phyloP scores from a whole-genome alignment of 345 rosid species.

The Pugionium dolabratum region DNA sequence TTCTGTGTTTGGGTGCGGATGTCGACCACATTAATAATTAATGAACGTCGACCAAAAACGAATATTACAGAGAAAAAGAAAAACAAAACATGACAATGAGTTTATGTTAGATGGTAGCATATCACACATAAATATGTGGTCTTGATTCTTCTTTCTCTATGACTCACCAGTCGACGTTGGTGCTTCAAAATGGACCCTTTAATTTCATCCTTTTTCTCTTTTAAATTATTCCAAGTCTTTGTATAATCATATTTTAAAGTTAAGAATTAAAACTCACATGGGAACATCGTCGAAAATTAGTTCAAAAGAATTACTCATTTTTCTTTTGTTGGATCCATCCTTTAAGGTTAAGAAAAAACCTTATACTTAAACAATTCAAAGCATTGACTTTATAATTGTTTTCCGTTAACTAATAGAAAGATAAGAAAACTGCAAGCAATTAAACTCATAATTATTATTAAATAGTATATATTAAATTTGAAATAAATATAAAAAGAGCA shows the following conservation, averaged over 20 bases:
- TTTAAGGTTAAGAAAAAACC: constrained; percentile 20
- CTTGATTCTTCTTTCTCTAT: constrained; percentile 17
- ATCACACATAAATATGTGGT: constrained; percentile 16
- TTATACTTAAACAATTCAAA: constrained; percentile 8
- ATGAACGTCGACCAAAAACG: constrained; percentile 20
- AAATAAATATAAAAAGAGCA: neutral
- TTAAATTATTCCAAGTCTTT: too few relatives aligned
- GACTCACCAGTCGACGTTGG: constrained; percentile 4
- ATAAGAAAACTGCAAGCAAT: constrained; percentile 36
- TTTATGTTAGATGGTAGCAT: constrained; percentile 19
- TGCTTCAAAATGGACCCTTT: constrained; percentile 11
- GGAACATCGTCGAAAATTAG: too few relatives aligned
- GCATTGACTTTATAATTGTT: constrained; percentile 31
- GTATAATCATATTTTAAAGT: too few relatives aligned
- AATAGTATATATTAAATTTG: constrained; percentile 37
- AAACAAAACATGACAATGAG: constrained; percentile 13
- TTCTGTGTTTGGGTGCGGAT: neutral
- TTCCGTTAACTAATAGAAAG: constrained; percentile 1
- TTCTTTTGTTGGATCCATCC: constrained; percentile 7
- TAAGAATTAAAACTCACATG: too few relatives aligned
- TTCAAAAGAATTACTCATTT: too few relatives aligned
- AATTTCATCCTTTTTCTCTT: neutral
- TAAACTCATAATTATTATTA: constrained; percentile 10
- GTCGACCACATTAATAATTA: neutral
- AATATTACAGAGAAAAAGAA: neutral